Evolutionary conservation across 148 eudicot genomes (phyloP).

Genomic region (Heliosperma pusillum): DNA sequence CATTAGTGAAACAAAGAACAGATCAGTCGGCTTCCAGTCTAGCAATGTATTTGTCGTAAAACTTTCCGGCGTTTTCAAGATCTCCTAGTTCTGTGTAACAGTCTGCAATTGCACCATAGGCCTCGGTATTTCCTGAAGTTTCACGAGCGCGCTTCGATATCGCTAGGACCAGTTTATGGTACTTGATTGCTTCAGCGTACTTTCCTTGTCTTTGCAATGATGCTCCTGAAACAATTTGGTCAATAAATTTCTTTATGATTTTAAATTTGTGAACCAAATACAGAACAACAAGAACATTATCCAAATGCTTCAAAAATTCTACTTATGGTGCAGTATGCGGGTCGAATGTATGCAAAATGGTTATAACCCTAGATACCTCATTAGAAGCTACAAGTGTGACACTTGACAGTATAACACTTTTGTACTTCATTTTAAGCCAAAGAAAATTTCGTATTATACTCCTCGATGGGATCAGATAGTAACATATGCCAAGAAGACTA

Average conservation of each 20-base stretch:
- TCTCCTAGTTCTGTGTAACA: slow-evolving; percentile 98
- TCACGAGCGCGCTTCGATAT: slow-evolving; percentile 68
- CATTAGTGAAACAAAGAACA: not conserved
- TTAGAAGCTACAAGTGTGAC: too few relatives aligned
- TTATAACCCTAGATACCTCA: too few relatives aligned
- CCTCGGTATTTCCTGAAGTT: slow-evolving; percentile 87
- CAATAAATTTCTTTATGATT: not conserved
- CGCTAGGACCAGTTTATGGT: slow-evolving; percentile 74
- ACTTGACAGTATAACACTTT: too few relatives aligned
- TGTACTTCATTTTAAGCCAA: too few relatives aligned
- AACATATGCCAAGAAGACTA: slow-evolving; percentile 17
- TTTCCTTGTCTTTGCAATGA: slow-evolving; percentile 94
- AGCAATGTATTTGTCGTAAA: slow-evolving; percentile 79
- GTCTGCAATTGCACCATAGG: slow-evolving; percentile 97
- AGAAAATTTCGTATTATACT: too few relatives aligned
- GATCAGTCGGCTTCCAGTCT: slow-evolving; percentile 66
- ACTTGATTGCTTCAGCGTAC: slow-evolving; percentile 77
- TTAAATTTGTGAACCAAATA: not conserved
- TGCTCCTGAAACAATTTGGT: slow-evolving; percentile 53
- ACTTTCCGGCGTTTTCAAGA: slow-evolving; percentile 77
- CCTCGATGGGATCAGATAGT: too few relatives aligned
- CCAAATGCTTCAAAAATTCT: too few relatives aligned
- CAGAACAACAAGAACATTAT: too few relatives aligned
- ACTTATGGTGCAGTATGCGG: too few relatives aligned
- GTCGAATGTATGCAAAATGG: not conserved